phyloP scores from a whole-genome alignment of 2,329 filamentous ascomycete species.

The Pezicula carpinea region DNA sequence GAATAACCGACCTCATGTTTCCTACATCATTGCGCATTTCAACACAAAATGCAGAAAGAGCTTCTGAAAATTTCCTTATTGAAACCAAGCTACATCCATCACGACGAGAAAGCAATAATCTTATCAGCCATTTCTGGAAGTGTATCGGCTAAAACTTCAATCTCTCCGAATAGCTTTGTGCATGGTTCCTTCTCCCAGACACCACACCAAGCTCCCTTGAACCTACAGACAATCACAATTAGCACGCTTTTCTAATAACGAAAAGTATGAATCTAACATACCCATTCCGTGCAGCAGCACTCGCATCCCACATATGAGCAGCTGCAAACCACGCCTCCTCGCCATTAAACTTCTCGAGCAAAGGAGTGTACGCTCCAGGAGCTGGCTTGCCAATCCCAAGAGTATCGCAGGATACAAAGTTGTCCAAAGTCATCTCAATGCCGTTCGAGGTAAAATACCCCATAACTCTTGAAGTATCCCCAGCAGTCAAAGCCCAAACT shows the following conservation, averaged over 20 bases:
- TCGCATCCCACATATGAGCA: constrained; percentile 54
- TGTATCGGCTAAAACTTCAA: constrained; percentile 43
- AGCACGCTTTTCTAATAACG: background rate
- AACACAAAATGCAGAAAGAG: too few relatives aligned
- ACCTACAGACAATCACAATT: constrained; percentile 17
- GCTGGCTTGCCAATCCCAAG: constrained; percentile 47
- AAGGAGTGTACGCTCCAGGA: constrained; percentile 38
- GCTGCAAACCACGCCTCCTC: constrained; percentile 50
- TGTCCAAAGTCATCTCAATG: constrained; percentile 43
- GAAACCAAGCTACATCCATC: background rate
- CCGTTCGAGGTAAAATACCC: constrained; percentile 45
- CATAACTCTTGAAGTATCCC: constrained; percentile 41
- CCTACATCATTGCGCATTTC: too few relatives aligned
- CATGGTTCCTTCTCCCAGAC: constrained; percentile 46
- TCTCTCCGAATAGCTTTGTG: constrained; percentile 42
- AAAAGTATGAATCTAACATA: constrained; percentile 11
- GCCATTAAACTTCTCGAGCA: constrained; percentile 35
- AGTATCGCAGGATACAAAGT: constrained; percentile 46
- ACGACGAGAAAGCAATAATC: constrained; percentile 24
- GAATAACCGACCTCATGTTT: too few relatives aligned
- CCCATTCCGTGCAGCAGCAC: constrained; percentile 41
- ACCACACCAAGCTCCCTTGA: constrained; percentile 47
- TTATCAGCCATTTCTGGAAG: constrained; percentile 42
- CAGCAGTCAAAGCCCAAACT: constrained; percentile 49
- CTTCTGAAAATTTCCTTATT: background rate